These are phyloP conservation scores for barrel medic (Medicago truncatula) DNA, from an alignment of 306 rosid species.

Conservation along the genomic window MtrunA17r5.0-ANR NC_053045.1:49546001-49546500, in stretches of 20 bases:
- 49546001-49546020: conserved; percentile 6
- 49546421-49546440: conserved; percentile 3
- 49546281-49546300: conserved; percentile 2
- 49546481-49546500: conserved; percentile 72
- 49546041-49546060: background rate
- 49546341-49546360: no score
- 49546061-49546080: background rate
- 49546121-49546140: conserved; percentile 10
- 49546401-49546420: conserved; percentile 3
- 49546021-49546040: conserved; percentile 9
- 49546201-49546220: background rate
- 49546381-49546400: background rate
- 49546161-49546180: conserved; percentile 1
- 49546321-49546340: no score
- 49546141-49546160: background rate
- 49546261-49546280: conserved; percentile 2
- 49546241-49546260: background rate
- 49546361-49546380: no score
- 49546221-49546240: no score
- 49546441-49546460: conserved; percentile 16
- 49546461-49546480: conserved; percentile 45
- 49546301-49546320: background rate
- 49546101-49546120: conserved; percentile 15
- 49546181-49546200: no score
- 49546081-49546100: background rate